Conservation (phyloP, 1,139 yeast species). For the Blastobotrys raffinosifermentans region DNA sequence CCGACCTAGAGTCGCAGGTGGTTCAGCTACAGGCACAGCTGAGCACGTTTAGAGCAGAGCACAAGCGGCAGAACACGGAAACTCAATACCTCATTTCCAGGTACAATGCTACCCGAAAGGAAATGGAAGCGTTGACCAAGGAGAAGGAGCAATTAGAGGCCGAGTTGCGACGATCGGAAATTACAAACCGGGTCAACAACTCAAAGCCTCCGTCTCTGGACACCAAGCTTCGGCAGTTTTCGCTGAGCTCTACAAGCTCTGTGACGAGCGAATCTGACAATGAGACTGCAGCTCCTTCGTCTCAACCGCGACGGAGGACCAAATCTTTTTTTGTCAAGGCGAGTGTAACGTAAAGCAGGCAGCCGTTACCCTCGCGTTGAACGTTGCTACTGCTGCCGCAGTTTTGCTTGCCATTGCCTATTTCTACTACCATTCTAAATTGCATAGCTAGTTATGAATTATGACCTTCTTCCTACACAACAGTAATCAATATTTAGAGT, state of each 20-base stretch:
- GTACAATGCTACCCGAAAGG: slow-evolving; percentile 20
- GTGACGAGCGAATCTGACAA: no score
- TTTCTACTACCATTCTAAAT: neutral
- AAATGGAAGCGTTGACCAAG: slow-evolving; percentile 12
- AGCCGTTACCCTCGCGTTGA: slow-evolving; percentile 20
- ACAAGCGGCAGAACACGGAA: slow-evolving; percentile 19
- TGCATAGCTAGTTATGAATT: neutral
- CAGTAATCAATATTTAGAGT: neutral
- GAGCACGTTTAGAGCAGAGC: slow-evolving; percentile 19
- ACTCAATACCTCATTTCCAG: slow-evolving; percentile 22
- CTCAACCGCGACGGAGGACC: slow-evolving; percentile 7
- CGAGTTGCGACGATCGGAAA: slow-evolving; percentile 7
- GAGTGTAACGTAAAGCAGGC: slow-evolving; percentile 18
- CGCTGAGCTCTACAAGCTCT: neutral
- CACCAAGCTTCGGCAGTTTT: slow-evolving; percentile 2
- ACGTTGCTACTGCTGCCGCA: slow-evolving; percentile 13
- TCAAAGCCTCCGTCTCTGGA: slow-evolving; percentile 1
- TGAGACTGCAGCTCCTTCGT: no score
- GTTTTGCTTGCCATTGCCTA: slow-evolving; percentile 4
- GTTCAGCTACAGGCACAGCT: slow-evolving; percentile 15
- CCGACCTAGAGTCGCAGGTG: slow-evolving; percentile 7
- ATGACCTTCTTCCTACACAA: neutral
- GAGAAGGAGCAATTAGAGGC: slow-evolving; percentile 13
- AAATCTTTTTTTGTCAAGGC: slow-evolving; percentile 21
- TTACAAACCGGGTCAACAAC: slow-evolving; percentile 9